phyloP scores from a whole-genome alignment of 805 yeast genomes.

The Phaffomyces antillensis region DNA sequence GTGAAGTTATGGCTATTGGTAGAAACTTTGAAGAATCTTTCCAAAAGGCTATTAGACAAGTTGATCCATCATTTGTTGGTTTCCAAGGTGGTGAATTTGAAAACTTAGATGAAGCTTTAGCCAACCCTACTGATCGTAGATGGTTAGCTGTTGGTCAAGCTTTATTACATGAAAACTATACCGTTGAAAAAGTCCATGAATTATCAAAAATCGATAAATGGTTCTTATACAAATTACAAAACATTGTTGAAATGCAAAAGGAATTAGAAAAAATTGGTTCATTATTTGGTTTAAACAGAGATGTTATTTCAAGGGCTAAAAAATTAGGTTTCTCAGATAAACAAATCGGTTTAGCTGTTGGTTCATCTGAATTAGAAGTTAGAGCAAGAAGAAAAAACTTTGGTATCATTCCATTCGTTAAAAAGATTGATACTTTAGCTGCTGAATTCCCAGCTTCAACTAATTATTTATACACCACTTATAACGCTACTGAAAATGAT shows the following conservation, averaged over 20 bases:
- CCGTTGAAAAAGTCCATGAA: constrained; percentile 90
- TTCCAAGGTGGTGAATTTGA: constrained; percentile 85
- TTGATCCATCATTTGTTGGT: constrained; percentile 85
- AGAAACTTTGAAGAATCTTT: constrained; percentile 95
- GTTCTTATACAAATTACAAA: constrained; percentile 90
- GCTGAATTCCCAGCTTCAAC: constrained; percentile 99
- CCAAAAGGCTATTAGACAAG: constrained; percentile 95
- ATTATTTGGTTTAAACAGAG: constrained; percentile 54
- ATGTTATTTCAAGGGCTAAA: constrained; percentile 72
- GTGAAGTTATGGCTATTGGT: constrained; percentile 99
- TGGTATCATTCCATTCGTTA: constrained; percentile 86
- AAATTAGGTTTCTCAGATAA: constrained; percentile 92
- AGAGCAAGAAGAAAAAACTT: constrained; percentile 74
- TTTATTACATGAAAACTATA: constrained; percentile 78
- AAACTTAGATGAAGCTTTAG: constrained; percentile 65
- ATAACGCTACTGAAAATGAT: constrained; percentile 84
- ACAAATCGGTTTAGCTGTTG: constrained; percentile 79
- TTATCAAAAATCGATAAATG: constrained; percentile 90
- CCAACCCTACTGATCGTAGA: constrained; percentile 91
- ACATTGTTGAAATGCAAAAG: constrained; percentile 78
- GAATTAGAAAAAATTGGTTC: constrained; percentile 63
- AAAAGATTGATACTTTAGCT: constrained; percentile 94
- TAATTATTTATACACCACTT: constrained; percentile 91
- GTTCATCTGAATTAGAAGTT: constrained; percentile 69
- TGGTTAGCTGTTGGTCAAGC: constrained; percentile 99